Evolutionary conservation across 768 basidiomycete species (phyloP), one percentile per base, ranked within the genome.

Genomic region (Serendipita vermifera): DNA sequence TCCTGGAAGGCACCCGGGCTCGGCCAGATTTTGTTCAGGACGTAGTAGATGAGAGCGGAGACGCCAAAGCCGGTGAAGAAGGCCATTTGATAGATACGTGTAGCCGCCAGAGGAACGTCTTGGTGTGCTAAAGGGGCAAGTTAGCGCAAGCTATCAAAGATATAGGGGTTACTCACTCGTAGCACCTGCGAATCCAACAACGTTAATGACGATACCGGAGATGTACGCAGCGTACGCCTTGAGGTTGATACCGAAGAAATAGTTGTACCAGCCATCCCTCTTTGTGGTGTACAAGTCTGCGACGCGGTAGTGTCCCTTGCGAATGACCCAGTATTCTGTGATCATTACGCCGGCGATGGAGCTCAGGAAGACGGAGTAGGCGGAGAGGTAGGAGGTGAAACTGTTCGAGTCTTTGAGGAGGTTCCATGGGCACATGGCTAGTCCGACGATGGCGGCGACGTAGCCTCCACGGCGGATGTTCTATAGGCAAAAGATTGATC

Each of bases 391-490:
- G 31, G 83, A 83, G 3, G 84, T 82, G 68, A 89, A 89, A 59
- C 71, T 76, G 64, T 81, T 87, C 67, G 81, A 83, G 59, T 73
- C 78, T 66, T 82, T 80, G 61, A 86, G 73, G 33, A 87, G 63
- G 62, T 84, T 83, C 85, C 85, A 87, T 1, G 83, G 85, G 33
- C 81, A 76, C 72, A 86, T 86, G 67, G 73, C 78, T 31, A 88
- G 64, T 3, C 87, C 87, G 36, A 87, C 80, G 43, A 83, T 73
- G 5, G 85, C 86, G n/a, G 82, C 83, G 43, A 90, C 69, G 68
- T 84, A 92, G 14, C 87, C 87, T 27, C 89, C 87, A 17, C 87
- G 78, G 20, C 87, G 80, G 64, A 91, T 89, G 64, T 85, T 88
- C 80, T 83, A 57, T 2, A 33, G 38, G 5, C 39, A 32, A n/a